These are phyloP conservation scores for Xylariaceae sp. DNA, from an alignment of 2,329 filamentous ascomycete genomes.

Conservation along the genomic window DNA sequence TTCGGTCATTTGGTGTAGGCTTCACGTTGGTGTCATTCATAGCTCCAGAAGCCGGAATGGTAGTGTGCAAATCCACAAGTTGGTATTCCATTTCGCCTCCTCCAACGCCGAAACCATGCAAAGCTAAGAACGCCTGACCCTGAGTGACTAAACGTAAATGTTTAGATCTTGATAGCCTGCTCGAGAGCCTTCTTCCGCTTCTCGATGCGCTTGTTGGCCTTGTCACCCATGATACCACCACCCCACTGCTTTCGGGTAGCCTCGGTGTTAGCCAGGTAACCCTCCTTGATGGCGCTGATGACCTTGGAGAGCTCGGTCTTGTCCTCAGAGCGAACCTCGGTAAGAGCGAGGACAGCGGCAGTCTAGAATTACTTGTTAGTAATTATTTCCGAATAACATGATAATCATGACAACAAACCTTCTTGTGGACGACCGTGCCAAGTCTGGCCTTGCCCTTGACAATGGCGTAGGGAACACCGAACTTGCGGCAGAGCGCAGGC, in stretches of 20 bases:
- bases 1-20: conserved; percentile 16
- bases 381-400: background rate
- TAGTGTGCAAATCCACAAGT: conserved; percentile 33
- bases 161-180: conserved; percentile 93
- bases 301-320: conserved; percentile 98
- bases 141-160: conserved; percentile 24
- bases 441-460: conserved; percentile 99
- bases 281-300: conserved; percentile 93
- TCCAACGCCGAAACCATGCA: conserved; percentile 35
- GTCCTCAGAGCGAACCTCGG: conserved; percentile 96
- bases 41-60: conserved; percentile 27
- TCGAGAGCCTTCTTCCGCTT: conserved; percentile 96
- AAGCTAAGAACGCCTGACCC: conserved; percentile 32
- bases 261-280: conserved; percentile 94
- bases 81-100: conserved; percentile 36
- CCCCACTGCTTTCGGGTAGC: conserved; percentile 90
- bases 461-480: conserved; percentile 98
- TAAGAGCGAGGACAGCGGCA: conserved; percentile 89
- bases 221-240: conserved; percentile 97
- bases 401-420: conserved; percentile 49
- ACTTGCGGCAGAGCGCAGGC: conserved; percentile 98
- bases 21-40: conserved; percentile 29
- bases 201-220: conserved; percentile 70
- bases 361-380: conserved; percentile 58
- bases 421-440: conserved; percentile 99